Conservation (phyloP, 129 eudicot genomes). For the Arctium minus region DNA sequence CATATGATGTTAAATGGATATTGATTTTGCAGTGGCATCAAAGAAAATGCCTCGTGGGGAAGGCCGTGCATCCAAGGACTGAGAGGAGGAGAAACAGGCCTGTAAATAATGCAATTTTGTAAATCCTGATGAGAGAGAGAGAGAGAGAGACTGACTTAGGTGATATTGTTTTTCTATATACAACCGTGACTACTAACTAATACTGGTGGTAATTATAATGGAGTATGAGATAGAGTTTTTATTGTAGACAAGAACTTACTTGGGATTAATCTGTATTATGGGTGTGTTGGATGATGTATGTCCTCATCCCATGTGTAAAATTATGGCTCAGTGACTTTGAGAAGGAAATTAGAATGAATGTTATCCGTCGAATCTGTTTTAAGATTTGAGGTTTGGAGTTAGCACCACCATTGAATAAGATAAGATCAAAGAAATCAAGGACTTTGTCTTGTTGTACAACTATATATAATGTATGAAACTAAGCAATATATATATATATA, state of each 20-base stretch:
- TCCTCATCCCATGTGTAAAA: too few species aligned
- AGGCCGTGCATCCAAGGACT: slow-evolving; percentile 48
- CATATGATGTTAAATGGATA: background rate
- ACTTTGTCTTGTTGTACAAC: too few species aligned
- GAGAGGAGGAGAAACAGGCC: background rate
- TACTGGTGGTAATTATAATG: background rate
- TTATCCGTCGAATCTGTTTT: background rate
- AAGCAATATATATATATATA: too few species aligned
- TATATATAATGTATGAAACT: too few species aligned
- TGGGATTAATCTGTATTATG: background rate
- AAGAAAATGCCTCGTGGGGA: slow-evolving; percentile 74
- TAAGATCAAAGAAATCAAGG: too few species aligned
- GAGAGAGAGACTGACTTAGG: background rate
- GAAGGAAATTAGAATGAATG: too few species aligned
- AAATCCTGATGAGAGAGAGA: background rate
- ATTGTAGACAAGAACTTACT: background rate
- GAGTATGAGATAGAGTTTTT: background rate
- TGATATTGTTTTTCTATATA: background rate
- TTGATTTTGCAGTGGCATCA: slow-evolving; percentile 32
- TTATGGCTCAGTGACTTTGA: too few species aligned
- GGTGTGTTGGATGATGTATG: background rate
- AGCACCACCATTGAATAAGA: background rate
- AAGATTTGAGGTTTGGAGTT: background rate
- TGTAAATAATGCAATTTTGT: slow-evolving; percentile 46
- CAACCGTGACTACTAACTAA: too few species aligned